phyloP scores from a whole-genome alignment of 345 rosid genomes.

The Hypericum perforatum region DNA sequence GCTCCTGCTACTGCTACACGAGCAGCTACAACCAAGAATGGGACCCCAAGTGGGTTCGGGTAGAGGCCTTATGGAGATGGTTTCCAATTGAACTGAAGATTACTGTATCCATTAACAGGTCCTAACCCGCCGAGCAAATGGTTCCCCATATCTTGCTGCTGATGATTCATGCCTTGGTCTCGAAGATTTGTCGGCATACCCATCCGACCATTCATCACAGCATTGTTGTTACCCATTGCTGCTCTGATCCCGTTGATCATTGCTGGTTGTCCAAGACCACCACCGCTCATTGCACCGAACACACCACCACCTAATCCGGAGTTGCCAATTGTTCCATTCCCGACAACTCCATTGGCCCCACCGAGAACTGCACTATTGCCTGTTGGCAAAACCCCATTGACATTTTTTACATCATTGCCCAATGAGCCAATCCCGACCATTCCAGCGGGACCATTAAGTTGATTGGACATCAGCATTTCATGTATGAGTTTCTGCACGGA shows the following conservation, averaged over 20 bases:
- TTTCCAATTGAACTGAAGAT: slow-evolving; percentile 5
- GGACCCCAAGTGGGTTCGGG: slow-evolving; percentile 3
- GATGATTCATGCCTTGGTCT: slow-evolving; percentile 8
- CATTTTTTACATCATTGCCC: slow-evolving; percentile 2
- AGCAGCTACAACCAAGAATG: slow-evolving; percentile 20
- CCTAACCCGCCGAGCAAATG: slow-evolving; percentile 1
- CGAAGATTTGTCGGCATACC: slow-evolving; percentile 12
- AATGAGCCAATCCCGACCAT: background rate
- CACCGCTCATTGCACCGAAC: slow-evolving; percentile 4
- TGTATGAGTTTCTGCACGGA: slow-evolving; percentile 6
- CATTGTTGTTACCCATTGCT: slow-evolving; percentile 5
- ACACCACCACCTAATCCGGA: slow-evolving; percentile 7
- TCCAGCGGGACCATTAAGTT: background rate
- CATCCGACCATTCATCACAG: background rate
- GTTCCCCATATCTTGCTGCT: slow-evolving; percentile 4
- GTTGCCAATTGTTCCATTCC: slow-evolving; percentile 8
- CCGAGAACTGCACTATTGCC: background rate
- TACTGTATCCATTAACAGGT: background rate
- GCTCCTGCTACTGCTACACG: slow-evolving; percentile 26
- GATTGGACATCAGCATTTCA: slow-evolving; percentile 2
- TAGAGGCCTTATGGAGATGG: background rate
- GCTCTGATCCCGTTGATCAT: slow-evolving; percentile 1
- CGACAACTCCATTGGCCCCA: background rate
- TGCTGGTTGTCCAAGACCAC: background rate
- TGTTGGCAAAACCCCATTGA: slow-evolving; percentile 6